Conservation (phyloP, 495 filamentous ascomycete genomes). For the Podospora fimiseda region DNA sequence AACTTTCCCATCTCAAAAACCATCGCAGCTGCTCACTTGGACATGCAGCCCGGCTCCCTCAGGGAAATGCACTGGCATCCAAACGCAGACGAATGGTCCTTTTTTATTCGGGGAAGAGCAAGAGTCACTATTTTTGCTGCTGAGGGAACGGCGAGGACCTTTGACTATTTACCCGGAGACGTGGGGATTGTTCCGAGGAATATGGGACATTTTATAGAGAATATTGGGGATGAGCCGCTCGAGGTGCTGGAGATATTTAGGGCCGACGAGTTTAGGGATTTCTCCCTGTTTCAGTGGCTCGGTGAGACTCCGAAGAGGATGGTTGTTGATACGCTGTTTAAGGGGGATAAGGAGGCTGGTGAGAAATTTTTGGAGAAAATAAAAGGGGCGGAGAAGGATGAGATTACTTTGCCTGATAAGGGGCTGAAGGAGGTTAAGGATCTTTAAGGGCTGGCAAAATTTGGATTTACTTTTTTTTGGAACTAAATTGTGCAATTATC, state of each 20-base stretch:
- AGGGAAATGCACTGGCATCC: constrained; percentile 58
- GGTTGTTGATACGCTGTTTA: constrained; percentile 57
- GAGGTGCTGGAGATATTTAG: constrained; percentile 56
- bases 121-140: constrained; percentile 48
- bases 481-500: too few relatives aligned
- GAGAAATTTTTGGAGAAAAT: constrained; percentile 51
- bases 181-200: constrained; percentile 56
- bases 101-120: constrained; percentile 45
- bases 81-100: constrained; percentile 53
- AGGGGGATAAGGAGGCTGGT: constrained; percentile 45
- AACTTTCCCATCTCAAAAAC: constrained; percentile 62
- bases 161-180: constrained; percentile 47
- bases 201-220: constrained; percentile 59
- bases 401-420: constrained; percentile 23
- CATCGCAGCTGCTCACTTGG: constrained; percentile 55
- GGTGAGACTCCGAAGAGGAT: constrained; percentile 57
- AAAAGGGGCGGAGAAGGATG: constrained; percentile 45
- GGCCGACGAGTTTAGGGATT: constrained; percentile 53
- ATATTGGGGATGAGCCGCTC: constrained; percentile 53
- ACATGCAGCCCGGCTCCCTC: constrained; percentile 50
- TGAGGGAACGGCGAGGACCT: constrained; percentile 42
- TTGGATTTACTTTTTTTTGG: too few relatives aligned
- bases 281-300: constrained; percentile 64
- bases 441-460: too few relatives aligned
- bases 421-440: constrained; percentile 5